Evolutionary conservation across 169 alveolate species (phyloP), one percentile per base, ranked within the genome.

Genomic region (Perkinsus olseni): DNA sequence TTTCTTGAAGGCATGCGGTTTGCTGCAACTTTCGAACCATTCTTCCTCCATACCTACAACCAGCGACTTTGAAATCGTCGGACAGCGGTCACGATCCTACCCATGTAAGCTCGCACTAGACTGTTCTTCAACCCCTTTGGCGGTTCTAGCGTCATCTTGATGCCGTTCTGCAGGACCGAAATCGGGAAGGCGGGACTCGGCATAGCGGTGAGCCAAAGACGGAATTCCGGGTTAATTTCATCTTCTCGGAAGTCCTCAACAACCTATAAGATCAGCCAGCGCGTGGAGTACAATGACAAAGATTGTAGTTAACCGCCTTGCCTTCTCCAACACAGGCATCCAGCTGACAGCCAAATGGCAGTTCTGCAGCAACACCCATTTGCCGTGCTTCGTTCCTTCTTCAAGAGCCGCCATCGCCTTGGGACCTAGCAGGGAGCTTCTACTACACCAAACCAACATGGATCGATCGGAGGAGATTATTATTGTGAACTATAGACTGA

Each of bases 261-360:
- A 24, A 62, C 82, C 82, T 62, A 24, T 21, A n/a, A n/a, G n/a
- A n/a, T n/a, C n/a, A n/a, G n/a, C n/a, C n/a, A n/a, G n/a, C n/a
- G n/a, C n/a, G n/a, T n/a, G n/a, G n/a, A n/a, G n/a, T n/a, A n/a
- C n/a, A n/a, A n/a, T n/a, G n/a, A n/a, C n/a, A n/a, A n/a, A n/a
- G n/a, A n/a, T n/a, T n/a, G n/a, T n/a, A n/a, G n/a, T n/a, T n/a
- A n/a, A 6, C 50, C 3, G 50, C 17, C 97, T 97, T 74, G 97
- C 97, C 91, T 96, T 96, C 92, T 98, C 99, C 74, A 98, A 96
- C 62, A 97, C 96, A 51, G 98, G 97, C 98, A 98, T 97, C 97
- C 97, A 98, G 48, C 98, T 96, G 39, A 96, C 94, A 11, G 98
- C 98, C 93, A 98, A 96, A 95, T 98, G 99, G 93, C 99, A 98